A percentile compares a stretch with the other conserved stretches of the same genome.
These are phyloP conservation scores for Canna indica DNA, from an alignment of 176 grass and related monocot species.

Conservation along the genomic window DNA sequence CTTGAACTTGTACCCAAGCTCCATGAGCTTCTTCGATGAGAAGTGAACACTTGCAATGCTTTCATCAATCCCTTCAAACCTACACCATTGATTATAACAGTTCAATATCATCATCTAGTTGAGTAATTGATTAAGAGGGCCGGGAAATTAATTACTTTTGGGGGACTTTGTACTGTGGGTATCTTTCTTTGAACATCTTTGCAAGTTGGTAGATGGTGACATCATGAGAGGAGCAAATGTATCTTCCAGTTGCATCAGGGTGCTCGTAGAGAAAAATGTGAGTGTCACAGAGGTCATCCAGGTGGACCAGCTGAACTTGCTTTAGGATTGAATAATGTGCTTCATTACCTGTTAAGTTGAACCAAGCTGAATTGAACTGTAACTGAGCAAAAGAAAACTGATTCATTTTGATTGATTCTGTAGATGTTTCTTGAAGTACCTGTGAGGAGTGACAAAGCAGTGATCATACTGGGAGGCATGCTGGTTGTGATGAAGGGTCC, in stretches of 20 bases:
- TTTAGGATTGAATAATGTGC: slow-evolving; percentile 72
- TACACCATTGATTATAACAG: not conserved
- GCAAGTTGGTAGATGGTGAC: slow-evolving; percentile 69
- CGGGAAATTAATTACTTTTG: slow-evolving; percentile 4
- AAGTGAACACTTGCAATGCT: slow-evolving; percentile 31
- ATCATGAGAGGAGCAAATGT: slow-evolving; percentile 78
- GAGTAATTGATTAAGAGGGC: not conserved
- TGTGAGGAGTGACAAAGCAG: slow-evolving; percentile 65
- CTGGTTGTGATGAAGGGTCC: slow-evolving; percentile 59
- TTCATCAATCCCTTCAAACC: slow-evolving; percentile 38
- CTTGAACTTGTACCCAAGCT: slow-evolving; percentile 57
- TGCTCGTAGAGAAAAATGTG: slow-evolving; percentile 69
- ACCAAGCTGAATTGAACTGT: not conserved
- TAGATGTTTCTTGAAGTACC: not conserved
- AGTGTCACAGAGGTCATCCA: slow-evolving; percentile 80
- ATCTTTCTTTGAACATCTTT: slow-evolving; percentile 43
- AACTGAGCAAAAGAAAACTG: too few species aligned
- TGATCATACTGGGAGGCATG: slow-evolving; percentile 85
- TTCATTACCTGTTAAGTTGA: slow-evolving; percentile 35
- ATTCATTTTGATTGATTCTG: too few species aligned
- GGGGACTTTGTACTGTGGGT: slow-evolving; percentile 52
- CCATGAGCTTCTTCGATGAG: slow-evolving; percentile 68
- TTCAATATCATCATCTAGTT: not conserved
- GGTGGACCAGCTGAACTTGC: slow-evolving; percentile 64
- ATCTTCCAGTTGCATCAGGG: slow-evolving; percentile 50